phyloP scores from a whole-genome alignment of 2,329 filamentous ascomycete genomes.

The Cladosporium colombiae region DNA sequence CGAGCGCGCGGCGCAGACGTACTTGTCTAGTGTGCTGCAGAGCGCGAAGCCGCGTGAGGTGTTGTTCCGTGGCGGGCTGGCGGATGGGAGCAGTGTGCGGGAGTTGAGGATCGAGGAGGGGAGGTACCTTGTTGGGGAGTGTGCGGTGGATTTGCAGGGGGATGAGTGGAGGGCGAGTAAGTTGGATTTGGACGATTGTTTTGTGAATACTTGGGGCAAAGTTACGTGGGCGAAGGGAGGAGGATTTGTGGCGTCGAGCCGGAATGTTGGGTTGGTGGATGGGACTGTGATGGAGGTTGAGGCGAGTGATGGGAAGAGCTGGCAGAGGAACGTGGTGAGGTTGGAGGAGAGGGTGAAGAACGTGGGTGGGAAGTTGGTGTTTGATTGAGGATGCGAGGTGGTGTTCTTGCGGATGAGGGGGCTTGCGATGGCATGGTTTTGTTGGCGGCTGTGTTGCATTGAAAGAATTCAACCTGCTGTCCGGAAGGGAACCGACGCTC shows the following conservation, averaged over 20 bases:
- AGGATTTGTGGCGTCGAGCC: neutral
- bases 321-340: constrained; percentile 17
- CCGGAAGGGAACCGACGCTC: neutral
- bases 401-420: neutral
- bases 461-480: neutral
- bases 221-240: constrained; percentile 14
- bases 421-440: neutral
- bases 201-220: constrained; percentile 18
- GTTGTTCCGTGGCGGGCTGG: constrained; percentile 9
- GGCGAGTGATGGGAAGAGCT: constrained; percentile 17
- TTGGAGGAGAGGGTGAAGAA: constrained; percentile 19
- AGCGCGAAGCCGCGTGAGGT: neutral
- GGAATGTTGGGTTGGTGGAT: neutral
- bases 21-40: constrained; percentile 29
- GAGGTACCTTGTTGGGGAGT: constrained; percentile 10
- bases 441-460: neutral
- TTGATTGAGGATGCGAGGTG: neutral
- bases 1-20: constrained; percentile 52
- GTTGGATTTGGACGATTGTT: constrained; percentile 16
- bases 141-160: constrained; percentile 12
- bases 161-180: constrained; percentile 1
- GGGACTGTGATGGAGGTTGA: constrained; percentile 17
- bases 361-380: constrained; percentile 12
- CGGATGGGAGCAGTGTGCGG: neutral
- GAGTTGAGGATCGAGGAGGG: neutral